Conservation (phyloP, 805 yeast species). For the Sugiyamaella smithiae region DNA sequence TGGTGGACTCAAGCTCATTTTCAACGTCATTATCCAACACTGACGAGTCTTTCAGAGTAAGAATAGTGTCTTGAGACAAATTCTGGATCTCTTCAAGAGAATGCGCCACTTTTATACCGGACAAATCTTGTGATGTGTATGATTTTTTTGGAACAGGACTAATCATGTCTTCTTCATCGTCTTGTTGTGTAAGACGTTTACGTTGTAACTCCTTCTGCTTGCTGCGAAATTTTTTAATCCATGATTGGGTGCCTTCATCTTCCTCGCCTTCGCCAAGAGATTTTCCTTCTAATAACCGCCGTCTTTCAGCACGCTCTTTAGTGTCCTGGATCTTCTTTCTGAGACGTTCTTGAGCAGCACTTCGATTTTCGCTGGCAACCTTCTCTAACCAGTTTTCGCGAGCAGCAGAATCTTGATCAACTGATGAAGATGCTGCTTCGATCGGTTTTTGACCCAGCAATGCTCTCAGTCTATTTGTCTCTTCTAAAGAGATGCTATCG, state of each 20-base stretch:
- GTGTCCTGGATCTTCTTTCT: constrained; percentile 25
- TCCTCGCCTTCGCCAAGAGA: constrained; percentile 28
- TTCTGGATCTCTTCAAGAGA: constrained; percentile 40
- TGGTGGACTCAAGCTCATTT: constrained; percentile 42
- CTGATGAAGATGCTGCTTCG: constrained; percentile 21
- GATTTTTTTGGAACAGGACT: constrained; percentile 7
- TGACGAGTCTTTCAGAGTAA: constrained; percentile 55
- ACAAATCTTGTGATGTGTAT: constrained; percentile 33
- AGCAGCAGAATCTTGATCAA: constrained; percentile 38
- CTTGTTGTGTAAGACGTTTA: constrained; percentile 14
- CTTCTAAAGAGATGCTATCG: constrained; percentile 41
- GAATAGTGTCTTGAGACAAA: constrained; percentile 42
- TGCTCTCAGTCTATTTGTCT: constrained; percentile 53
- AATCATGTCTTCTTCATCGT: constrained; percentile 7
- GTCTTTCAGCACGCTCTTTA: constrained; percentile 24
- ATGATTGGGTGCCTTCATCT: constrained; percentile 39
- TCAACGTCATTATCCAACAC: constrained; percentile 35
- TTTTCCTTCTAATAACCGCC: constrained; percentile 28
- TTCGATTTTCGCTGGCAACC: constrained; percentile 35
- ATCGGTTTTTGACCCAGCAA: constrained; percentile 55
- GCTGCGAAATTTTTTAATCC: constrained; percentile 40
- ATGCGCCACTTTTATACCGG: constrained; percentile 47
- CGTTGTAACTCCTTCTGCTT: constrained; percentile 21
- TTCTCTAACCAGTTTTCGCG: constrained; percentile 34
- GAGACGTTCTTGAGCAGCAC: constrained; percentile 28